Evolutionary conservation across 179 eudicot species (phyloP).

Genomic region (Sideroxylon spinosum): DNA sequence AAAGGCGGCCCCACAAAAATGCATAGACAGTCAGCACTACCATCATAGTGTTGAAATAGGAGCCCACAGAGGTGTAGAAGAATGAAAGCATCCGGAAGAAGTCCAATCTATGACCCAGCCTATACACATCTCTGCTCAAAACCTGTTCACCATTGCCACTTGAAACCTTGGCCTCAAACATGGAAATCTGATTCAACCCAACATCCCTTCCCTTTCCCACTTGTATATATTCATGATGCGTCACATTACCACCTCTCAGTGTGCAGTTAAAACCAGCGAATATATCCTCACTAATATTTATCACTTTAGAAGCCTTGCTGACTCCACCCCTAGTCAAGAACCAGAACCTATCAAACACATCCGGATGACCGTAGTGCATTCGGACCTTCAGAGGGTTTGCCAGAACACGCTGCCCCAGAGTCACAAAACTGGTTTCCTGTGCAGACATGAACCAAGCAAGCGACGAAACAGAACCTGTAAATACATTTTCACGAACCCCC

Average conservation of each 20-base stretch:
- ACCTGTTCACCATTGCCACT: slow-evolving; percentile 96
- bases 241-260: slow-evolving; percentile 82
- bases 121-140: slow-evolving; percentile 86
- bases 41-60: slow-evolving; percentile 77
- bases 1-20: slow-evolving; percentile 92
- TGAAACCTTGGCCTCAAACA: slow-evolving; percentile 98
- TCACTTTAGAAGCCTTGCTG: slow-evolving; percentile 90
- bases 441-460: slow-evolving; percentile 99
- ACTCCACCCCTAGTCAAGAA: slow-evolving; percentile 84
- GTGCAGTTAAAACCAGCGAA: slow-evolving; percentile 97
- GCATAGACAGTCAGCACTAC: slow-evolving; percentile 67
- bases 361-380: slow-evolving; percentile 99
- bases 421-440: slow-evolving; percentile 90
- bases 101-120: slow-evolving; percentile 89
- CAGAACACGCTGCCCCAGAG: slow-evolving; percentile 89
- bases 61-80: slow-evolving; percentile 82
- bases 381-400: slow-evolving; percentile 95
- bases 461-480: slow-evolving; percentile 94
- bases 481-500: slow-evolving; percentile 86
- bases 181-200: slow-evolving; percentile 87
- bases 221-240: slow-evolving; percentile 94
- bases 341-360: slow-evolving; percentile 92
- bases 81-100: slow-evolving; percentile 97
- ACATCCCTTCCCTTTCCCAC: slow-evolving; percentile 98
- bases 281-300: slow-evolving; percentile 93